Base-by-base conservation (phyloP, 345 rosid genomes). In the Angophora floribunda region DNA sequence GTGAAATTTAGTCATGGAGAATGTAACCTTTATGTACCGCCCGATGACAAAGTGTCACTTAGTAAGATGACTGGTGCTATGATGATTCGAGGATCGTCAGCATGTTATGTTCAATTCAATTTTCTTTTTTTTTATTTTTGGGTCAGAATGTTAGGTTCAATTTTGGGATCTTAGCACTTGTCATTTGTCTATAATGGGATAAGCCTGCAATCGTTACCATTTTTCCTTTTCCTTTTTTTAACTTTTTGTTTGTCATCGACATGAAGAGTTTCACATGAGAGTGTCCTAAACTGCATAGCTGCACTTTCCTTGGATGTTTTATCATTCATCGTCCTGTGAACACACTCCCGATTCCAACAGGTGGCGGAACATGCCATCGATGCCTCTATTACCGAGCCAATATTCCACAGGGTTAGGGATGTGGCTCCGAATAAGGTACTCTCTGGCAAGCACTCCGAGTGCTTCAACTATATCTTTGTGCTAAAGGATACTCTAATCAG, bases 351-450 rank as follows among this genome's bases (percentile, higher is more conserved):
- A 70, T 51, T 85, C 53, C 13, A 55, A 41, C 94, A 98, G 99
- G 95, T 88, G 91, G 99, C 98, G 82, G 95, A 95, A 89, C 87
- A 93, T 87, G 95, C 97, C 53, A 90, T 97, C 87, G 91, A 90
- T 90, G 95, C 96, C 82, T 51, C 61, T 47, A 93, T 98, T 86
- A 91, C 90, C 86, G 96, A 94, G 55, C 95, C 94, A 2, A 78
- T 92, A 57, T 94, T 98, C 91, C 99, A 96, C 86, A 92, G 94
- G 92, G 99, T 98, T 75, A 93, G 99, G 94, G 99, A 98, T 88
- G 99, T 98, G 88, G 99, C 99, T 89, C 99, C 99, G 19, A 97
- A 97, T 93, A 98, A 98, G 98, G 99, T 98, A 92, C 70, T 52
- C 9, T 41, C 26, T 75, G 49, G 84, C 49, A 67, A 75, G 49